Conservation (phyloP, 192 early-diverging fungal genomes). For the Dissophora ornata region DNA sequence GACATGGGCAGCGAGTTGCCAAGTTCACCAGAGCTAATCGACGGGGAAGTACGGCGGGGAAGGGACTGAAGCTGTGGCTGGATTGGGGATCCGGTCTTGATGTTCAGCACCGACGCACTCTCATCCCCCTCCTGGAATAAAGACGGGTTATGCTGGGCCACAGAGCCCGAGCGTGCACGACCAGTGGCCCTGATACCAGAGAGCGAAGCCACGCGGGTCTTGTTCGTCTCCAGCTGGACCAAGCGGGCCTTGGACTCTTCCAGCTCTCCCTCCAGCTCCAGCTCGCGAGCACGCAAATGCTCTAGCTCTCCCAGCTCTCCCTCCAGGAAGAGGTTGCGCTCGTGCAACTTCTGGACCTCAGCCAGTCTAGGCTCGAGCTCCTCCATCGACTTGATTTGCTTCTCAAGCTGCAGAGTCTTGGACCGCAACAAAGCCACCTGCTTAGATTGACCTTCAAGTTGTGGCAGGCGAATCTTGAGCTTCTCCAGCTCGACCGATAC, state of each 20-base stretch:
- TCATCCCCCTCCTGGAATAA: conserved; percentile 28
- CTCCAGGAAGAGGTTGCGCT: conserved; percentile 47
- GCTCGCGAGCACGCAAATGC: conserved; percentile 44
- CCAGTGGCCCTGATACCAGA: conserved; percentile 21
- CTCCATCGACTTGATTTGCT: conserved; percentile 54
- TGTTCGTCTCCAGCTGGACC: conserved; percentile 33
- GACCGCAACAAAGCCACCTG: conserved; percentile 38
- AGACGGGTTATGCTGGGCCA: conserved; percentile 31
- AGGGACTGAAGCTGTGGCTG: conserved; percentile 12
- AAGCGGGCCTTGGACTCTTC: conserved; percentile 32
- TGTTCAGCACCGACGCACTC: background rate
- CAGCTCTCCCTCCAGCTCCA: conserved; percentile 39
- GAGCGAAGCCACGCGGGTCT: conserved; percentile 33
- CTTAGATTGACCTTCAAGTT: conserved; percentile 46
- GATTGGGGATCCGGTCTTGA: conserved; percentile 12
- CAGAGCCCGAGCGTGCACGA: conserved; percentile 32
- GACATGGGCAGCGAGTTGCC: conserved; percentile 8
- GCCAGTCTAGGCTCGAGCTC: conserved; percentile 38
- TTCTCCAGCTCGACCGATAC: conserved; percentile 37
- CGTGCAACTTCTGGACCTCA: conserved; percentile 38
- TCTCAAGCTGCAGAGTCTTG: conserved; percentile 41
- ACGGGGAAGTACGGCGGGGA: conserved; percentile 17
- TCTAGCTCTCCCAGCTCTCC: conserved; percentile 43
- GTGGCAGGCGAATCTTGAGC: conserved; percentile 41
- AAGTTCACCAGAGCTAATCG: conserved; percentile 9